Evolutionary conservation across 2,329 filamentous ascomycete species (phyloP).

Genomic region (Penicillium sclerotigenum): DNA sequence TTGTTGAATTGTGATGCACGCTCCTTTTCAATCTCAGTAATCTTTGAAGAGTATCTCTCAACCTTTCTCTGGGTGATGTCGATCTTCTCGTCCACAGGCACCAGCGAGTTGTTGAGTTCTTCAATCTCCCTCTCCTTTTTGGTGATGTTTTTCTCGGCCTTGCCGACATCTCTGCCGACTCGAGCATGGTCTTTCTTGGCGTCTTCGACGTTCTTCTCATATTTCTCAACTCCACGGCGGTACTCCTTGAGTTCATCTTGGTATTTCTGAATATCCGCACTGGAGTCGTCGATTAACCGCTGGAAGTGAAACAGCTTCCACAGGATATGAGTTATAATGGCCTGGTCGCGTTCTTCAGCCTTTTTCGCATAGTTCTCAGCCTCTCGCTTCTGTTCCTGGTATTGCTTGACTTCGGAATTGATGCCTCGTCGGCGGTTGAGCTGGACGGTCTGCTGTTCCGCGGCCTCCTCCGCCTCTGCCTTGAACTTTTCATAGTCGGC

Average conservation of each 20-base stretch:
- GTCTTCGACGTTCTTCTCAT: conserved; percentile 73
- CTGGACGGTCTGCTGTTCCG: conserved; percentile 84
- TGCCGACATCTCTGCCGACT: conserved; percentile 70
- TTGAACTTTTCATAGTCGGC: conserved; percentile 91
- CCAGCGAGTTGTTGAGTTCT: conserved; percentile 76
- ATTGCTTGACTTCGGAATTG: conserved; percentile 97
- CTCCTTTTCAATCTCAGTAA: conserved; percentile 71
- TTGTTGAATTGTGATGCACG: conserved; percentile 66
- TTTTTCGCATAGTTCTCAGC: conserved; percentile 92
- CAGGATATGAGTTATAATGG: conserved; percentile 86
- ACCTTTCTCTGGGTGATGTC: conserved; percentile 70
- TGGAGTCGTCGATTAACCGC: conserved; percentile 86
- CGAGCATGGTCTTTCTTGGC: conserved; percentile 80
- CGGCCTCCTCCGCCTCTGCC: conserved; percentile 76
- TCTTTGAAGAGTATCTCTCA: conserved; percentile 63
- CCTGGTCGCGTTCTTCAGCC: conserved; percentile 82
- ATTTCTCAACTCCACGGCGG: conserved; percentile 80
- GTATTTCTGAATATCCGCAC: conserved; percentile 83
- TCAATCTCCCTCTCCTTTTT: conserved; percentile 83
- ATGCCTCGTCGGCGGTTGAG: conserved; percentile 87
- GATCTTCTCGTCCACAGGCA: conserved; percentile 91
- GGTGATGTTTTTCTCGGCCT: conserved; percentile 81
- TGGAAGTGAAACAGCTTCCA: conserved; percentile 98
- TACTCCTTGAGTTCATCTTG: conserved; percentile 94
- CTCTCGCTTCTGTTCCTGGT: conserved; percentile 93